These are phyloP conservation scores for Quercus engelmannii DNA, from an alignment of 306 rosid genomes.

Conservation along the genomic window DNA sequence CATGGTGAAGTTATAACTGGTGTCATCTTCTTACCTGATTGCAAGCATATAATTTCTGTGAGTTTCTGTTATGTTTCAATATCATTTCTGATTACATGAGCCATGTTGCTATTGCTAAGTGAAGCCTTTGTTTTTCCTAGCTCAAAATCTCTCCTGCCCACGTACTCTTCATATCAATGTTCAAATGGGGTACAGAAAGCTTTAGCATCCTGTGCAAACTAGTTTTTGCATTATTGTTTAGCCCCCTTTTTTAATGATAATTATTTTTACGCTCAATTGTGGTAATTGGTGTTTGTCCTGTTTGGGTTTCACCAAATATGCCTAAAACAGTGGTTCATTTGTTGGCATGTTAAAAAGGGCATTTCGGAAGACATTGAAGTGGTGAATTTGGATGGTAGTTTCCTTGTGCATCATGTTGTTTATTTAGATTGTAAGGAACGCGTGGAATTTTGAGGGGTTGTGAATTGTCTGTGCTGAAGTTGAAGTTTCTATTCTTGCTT, in stretches of 20 bases:
- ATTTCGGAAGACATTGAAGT: neutral
- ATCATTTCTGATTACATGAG: neutral
- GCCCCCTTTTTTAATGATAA: neutral
- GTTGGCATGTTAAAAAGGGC: neutral
- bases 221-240: neutral
- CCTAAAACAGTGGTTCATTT: neutral
- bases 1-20: constrained; percentile 86
- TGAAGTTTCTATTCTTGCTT: neutral
- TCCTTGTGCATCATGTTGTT: neutral
- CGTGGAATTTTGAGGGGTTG: neutral
- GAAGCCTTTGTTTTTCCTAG: constrained; percentile 10
- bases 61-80: constrained; percentile 31
- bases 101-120: neutral
- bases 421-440: neutral
- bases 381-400: neutral
- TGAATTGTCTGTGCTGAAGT: neutral
- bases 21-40: constrained; percentile 71
- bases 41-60: constrained; percentile 72
- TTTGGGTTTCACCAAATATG: neutral
- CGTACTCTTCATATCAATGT: neutral
- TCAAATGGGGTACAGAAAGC: neutral
- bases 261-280: neutral
- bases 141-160: neutral
- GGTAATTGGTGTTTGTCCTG: neutral
- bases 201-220: neutral